A percentile compares a stretch with the other conserved stretches of the same genome.
phyloP scores from a whole-genome alignment of 2,329 filamentous ascomycete genomes.

The Parastagonospora nodorum region DNA sequence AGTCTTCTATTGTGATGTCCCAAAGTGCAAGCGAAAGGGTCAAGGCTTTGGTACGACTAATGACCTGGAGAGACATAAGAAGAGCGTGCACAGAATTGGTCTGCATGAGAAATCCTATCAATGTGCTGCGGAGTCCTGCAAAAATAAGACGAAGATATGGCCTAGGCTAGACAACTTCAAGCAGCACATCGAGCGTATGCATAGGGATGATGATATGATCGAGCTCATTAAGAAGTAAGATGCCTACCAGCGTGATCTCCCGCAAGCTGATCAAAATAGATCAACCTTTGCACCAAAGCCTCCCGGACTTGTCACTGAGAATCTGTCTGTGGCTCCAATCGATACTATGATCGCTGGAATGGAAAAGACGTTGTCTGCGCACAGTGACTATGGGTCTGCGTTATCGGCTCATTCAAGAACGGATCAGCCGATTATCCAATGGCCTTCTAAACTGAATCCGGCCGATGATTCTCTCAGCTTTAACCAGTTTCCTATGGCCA shows the following conservation, averaged over 20 bases:
- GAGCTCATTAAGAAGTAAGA: constrained; percentile 55
- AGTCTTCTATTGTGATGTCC: constrained; percentile 65
- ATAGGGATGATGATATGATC: constrained; percentile 55
- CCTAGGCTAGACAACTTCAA: constrained; percentile 86
- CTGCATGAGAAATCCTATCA: constrained; percentile 55
- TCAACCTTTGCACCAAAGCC: constrained; percentile 23
- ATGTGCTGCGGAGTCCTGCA: constrained; percentile 64
- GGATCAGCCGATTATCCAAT: constrained; percentile 25
- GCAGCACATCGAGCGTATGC: constrained; percentile 74
- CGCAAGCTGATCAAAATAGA: constrained; percentile 27
- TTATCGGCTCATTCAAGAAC: constrained; percentile 25
- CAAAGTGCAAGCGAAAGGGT: constrained; percentile 59
- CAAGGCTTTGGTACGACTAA: constrained; percentile 80
- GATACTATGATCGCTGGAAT: constrained; percentile 41
- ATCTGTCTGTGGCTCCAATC: constrained; percentile 26
- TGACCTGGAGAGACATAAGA: constrained; percentile 79
- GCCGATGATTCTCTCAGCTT: not conserved
- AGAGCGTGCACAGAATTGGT: constrained; percentile 67
- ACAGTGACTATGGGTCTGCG: constrained; percentile 15
- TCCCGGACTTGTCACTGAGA: constrained; percentile 4
- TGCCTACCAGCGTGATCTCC: not conserved
- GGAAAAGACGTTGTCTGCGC: constrained; percentile 21
- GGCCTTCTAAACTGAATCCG: constrained; percentile 9
- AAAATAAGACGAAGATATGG: constrained; percentile 71
- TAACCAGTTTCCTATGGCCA: too few relatives aligned